Evolutionary conservation across 2,329 filamentous ascomycete genomes (phyloP), one percentile per base, ranked within the genome.

Genomic region (Pseudofabraea citricarpa): DNA sequence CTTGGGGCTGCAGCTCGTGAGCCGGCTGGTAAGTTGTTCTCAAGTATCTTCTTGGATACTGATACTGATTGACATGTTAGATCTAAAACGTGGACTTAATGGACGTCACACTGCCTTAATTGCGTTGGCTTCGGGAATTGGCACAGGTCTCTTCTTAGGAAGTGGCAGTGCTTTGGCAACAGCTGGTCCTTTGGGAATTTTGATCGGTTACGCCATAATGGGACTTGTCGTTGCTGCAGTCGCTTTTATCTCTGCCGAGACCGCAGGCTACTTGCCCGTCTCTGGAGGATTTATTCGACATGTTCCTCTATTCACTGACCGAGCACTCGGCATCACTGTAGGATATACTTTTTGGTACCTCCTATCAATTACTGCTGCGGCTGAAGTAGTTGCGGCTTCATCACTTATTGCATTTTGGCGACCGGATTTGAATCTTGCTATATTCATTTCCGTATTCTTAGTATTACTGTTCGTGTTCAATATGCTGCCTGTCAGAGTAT

Each of bases 321-420:
- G 13, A n/a, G 40, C 40, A 3, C 22, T 41, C n/a, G 40, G 40
- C 12, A 23, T 41, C 29, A 41, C 40, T 9, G 19, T 41, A 4
- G 40, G 40, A 20, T 37, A 37, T 22, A 37, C 35, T 6, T 37
- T 37, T 21, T 37, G 39, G 39, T 43, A 43, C 31, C 22, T 31
- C 4, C 24, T 43, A 21, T 23, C 40, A 2, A 73, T 83, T 47
- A 62, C 75, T 3, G 68, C 84, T 18, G 75, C 84, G 39, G 60
- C 83, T 46, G 74, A 75, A 44, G 66, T 85, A 45, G 77, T 80
- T 54, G 68, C 80, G 40, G 72, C 80, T 46, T 74, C 75, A 7
- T 61, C 82, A 23, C 67, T 81, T 47, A 77, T 83, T 54, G 74
- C 80, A 52, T 68, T 81, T 2, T 80, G 81, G 21, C 79, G 79